Evolutionary conservation across 805 yeast genomes (phyloP), one percentile per base, ranked within the genome.

Genomic region (Candida ipomoeae): DNA sequence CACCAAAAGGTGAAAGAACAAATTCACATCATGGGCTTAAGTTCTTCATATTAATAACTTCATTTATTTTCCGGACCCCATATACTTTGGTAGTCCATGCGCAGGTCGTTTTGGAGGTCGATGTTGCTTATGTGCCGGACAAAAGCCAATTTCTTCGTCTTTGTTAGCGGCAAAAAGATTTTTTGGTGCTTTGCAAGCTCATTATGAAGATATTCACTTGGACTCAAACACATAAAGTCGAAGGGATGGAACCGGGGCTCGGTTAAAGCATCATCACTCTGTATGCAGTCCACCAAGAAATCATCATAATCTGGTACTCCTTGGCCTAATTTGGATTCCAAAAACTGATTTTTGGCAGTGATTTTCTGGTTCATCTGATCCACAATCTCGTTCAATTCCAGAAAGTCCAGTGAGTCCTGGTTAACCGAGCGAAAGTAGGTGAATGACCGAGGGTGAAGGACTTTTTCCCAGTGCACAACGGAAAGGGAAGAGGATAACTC

Each of bases 281-380:
- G 29, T 10, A 26, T 13, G 26, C 44, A 41, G 5, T 14, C 15
- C 13, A 20, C 13, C 36, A 41, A 31, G 14, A 42, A 42, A n/a
- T 33, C 38, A 33, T 34, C 29, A 21, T 42, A 42, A 3, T 33
- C 45, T 18, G 38, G 36, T 14, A 14, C n/a, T 4, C 11, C 20
- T 2, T 37, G 13, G 13, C 38, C 45, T 5, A 33, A 6, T 33
- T 11, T 20, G 23, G 44, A 7, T 5, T 44, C 47, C 20, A 49
- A 33, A 18, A 43, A 49, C 5, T 26, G 18, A 2, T n/a, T 13
- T 13, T 44, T 49, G 18, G 42, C 39, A 4, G 31, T 32, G 8
- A 53, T 41, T n/a, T 53, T 53, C 3, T 8, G 37, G 29, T 53
- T 53, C 44, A 53, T 53, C 33, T 31, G 26, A 4, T 21, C 21